Base-by-base conservation (phyloP, 2,329 filamentous ascomycete species). In the Metarhizium sp. region DNA sequence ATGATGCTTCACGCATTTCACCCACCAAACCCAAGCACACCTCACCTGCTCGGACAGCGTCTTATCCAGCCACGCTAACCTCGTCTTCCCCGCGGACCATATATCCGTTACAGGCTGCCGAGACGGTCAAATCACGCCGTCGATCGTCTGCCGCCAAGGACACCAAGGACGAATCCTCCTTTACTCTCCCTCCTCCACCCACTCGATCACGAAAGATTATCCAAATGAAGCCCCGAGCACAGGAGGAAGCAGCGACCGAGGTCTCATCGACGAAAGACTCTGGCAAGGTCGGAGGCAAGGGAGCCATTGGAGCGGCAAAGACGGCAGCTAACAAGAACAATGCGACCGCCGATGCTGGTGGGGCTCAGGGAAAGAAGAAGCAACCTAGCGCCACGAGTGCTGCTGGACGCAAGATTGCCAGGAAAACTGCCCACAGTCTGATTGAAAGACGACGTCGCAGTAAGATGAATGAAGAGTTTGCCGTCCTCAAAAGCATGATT, bases 401-500 rank as follows among this genome's bases (percentile, higher is more conserved):
- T 1, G 91, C 92, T 0, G 91, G 91, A n/a, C 81, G 91, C 55
- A 97, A 96, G 75, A 95, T 94, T 62, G 92, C 94, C 6, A 82
- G 94, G 61, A 97, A 96, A 74, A 97, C 92, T 2, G 94, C 94
- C 11, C 94, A 99, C 67, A 96, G 91, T 65, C 73, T 97, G 61
- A 99, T 97, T 63, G 94, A 99, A 74, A 79, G 94, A 49, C 77
- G 92, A 56, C 77, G 94, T 63, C 79, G 94, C 59, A 95, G 90
- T 13, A 99, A 97, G 76, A 99, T 97, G 92, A 97, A 99, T 63
- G 92, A 97, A 69, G 94, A 97, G 73, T 97, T 97, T 73, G 88
- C 85, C 2, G 87, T 95, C 16, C 74, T 97, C 61, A 97, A 97
- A 73, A 82, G 87, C 64, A 91, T 99, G 88, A 95, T 97, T 56